phyloP scores from a whole-genome alignment of 2,329 filamentous ascomycete species.

The Cytospora piceae region DNA sequence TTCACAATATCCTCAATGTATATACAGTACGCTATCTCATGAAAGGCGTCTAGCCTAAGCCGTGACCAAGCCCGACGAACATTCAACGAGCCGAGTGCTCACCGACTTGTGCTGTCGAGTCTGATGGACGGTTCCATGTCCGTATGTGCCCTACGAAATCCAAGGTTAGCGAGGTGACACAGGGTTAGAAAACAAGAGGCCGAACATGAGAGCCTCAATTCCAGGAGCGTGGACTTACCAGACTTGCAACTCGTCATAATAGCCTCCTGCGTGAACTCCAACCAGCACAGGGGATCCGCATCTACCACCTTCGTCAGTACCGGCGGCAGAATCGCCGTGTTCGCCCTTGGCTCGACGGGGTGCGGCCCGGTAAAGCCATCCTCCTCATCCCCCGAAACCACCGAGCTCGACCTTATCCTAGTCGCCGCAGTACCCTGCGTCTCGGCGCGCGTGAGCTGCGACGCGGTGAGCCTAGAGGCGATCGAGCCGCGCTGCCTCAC shows the following conservation, averaged over 20 bases:
- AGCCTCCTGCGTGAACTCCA: slow-evolving; percentile 90
- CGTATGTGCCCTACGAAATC: slow-evolving; percentile 44
- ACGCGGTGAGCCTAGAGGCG: slow-evolving; percentile 52
- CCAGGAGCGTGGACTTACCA: slow-evolving; percentile 60
- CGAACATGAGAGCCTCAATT: background rate
- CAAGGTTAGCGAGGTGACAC: slow-evolving; percentile 13
- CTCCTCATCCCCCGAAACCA: slow-evolving; percentile 53
- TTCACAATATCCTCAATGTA: background rate
- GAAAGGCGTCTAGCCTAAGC: background rate
- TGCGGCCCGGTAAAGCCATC: slow-evolving; percentile 64
- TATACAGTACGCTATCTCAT: background rate
- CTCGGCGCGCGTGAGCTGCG: slow-evolving; percentile 58
- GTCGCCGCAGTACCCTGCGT: slow-evolving; percentile 63
- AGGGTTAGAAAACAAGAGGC: background rate
- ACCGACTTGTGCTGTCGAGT: slow-evolving; percentile 39
- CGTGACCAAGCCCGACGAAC: background rate
- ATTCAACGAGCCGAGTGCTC: slow-evolving; percentile 27
- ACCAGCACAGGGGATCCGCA: slow-evolving; percentile 83
- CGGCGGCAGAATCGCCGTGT: slow-evolving; percentile 84
- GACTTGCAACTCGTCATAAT: slow-evolving; percentile 92
- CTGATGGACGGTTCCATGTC: slow-evolving; percentile 48
- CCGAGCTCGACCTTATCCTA: slow-evolving; percentile 73
- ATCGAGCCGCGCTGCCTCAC: slow-evolving; percentile 60
- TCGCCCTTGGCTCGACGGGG: slow-evolving; percentile 80
- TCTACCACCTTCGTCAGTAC: slow-evolving; percentile 88